A percentile compares a stretch with the other conserved stretches of the same genome.
Evolutionary conservation across 257 asterid genomes (phyloP).

Genomic region (Jasminum sambac): DNA sequence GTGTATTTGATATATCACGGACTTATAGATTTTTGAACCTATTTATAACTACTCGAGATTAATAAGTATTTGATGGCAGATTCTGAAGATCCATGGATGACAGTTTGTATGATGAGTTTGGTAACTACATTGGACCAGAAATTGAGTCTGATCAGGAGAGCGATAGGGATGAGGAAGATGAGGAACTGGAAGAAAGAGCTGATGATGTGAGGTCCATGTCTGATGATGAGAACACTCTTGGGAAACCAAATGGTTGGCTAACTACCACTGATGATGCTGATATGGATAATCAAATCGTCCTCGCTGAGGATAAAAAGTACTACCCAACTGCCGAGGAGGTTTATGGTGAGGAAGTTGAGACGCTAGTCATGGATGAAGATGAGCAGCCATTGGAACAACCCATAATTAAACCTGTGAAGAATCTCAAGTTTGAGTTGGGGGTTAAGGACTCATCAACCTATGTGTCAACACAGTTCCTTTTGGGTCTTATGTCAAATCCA

Average conservation of each 20-base stretch:
- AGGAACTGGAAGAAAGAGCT: constrained; percentile 66
- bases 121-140: constrained; percentile 95
- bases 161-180: constrained; percentile 80
- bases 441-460: constrained; percentile 89
- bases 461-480: constrained; percentile 83
- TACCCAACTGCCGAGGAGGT: constrained; percentile 99
- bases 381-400: constrained; percentile 90
- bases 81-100: constrained; percentile 71
- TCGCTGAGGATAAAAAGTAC: constrained; percentile 92
- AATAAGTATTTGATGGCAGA: constrained; percentile 22
- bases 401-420: constrained; percentile 78
- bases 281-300: constrained; percentile 89
- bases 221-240: constrained; percentile 72
- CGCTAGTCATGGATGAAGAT: constrained; percentile 96
- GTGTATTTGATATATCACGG: not conserved
- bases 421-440: constrained; percentile 91
- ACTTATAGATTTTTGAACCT: not conserved
- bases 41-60: not conserved
- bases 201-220: constrained; percentile 67
- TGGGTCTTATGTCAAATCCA: constrained; percentile 97
- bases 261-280: constrained; percentile 69
- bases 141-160: constrained; percentile 93
- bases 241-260: constrained; percentile 83
- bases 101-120: constrained; percentile 91
- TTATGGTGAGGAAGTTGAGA: constrained; percentile 95